Base-by-base conservation (phyloP, 2,329 filamentous ascomycete genomes). In the Epichloe gansuensis region DNA sequence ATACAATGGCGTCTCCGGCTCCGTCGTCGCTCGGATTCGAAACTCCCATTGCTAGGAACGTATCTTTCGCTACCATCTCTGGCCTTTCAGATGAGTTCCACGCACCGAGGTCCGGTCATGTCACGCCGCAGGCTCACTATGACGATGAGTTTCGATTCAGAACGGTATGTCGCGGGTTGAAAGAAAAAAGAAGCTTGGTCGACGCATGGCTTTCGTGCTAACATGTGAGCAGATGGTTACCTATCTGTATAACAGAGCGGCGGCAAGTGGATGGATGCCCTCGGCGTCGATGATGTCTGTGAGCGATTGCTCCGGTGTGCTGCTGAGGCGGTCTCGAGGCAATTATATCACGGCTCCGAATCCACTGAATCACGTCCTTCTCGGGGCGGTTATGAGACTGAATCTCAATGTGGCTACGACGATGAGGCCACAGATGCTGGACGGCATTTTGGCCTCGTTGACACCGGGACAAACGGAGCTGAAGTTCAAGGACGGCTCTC, bases 351-450 rank as follows among this genome's bases (percentile, higher is more conserved):
- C 67, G 13, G 67, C 71, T 43, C 73, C 73, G 0, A 61, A 68
- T 25, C 58, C 61, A 5, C 53, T 72, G 11, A 62, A 69, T 48
- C 63, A 63, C 15, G 56, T 65, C 9, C 63, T 76, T 8, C 57
- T 72, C 11, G 66, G 60, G 4, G 71, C 73, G 7, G 68, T 73
- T 6, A 66, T 68, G 50, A 67, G 66, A 49, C 65, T 76, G 51
- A 74, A 74, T 55, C 64, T 71, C 21, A 63, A 66, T 15, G 71
- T 74, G 36, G 72, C 71, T 13, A 66, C 75, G 53, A 76, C 74
- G 9, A 74, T 77, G 70, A 69, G 68, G 9, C 71, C 71, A 2
- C 67, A 74, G 45, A 72, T 73, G 51, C 71, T 72, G 31, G 65
- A 69, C 21, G 69, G 69, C 15, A 70, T 76, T 38, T 65, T 74